phyloP scores from a whole-genome alignment of 768 basidiomycete species.

The Cubamyces sp. region DNA sequence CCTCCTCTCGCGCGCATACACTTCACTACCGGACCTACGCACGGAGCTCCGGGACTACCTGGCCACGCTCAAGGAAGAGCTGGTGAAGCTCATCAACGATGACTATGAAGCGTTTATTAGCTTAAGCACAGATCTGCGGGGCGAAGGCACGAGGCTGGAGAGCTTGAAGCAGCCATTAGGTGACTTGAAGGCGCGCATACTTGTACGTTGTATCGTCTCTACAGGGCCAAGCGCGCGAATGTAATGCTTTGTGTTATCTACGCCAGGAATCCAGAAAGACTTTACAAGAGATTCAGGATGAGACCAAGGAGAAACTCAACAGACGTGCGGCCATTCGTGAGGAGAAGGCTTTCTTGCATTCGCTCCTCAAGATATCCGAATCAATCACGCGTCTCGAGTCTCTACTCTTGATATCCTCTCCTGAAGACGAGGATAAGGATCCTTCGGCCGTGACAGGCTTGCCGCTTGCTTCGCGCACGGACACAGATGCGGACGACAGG shows the following conservation, averaged over 20 bases:
- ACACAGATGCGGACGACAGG: constrained; percentile 44
- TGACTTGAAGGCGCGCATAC: constrained; percentile 64
- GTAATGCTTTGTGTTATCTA: background rate
- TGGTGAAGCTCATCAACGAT: constrained; percentile 94
- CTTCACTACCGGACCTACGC: constrained; percentile 86
- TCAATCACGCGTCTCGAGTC: constrained; percentile 87
- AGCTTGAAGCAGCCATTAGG: constrained; percentile 70
- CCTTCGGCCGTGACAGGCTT: constrained; percentile 40
- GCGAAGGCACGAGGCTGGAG: constrained; percentile 76
- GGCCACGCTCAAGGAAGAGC: constrained; percentile 83
- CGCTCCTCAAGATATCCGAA: constrained; percentile 92
- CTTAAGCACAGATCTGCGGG: constrained; percentile 88
- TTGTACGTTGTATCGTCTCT: constrained; percentile 49
- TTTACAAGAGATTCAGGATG: constrained; percentile 68
- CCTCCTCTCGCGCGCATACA: constrained; percentile 82
- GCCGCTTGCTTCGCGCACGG: constrained; percentile 40
- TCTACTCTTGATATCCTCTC: constrained; percentile 70
- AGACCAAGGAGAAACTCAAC: constrained; percentile 77
- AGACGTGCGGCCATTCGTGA: constrained; percentile 79
- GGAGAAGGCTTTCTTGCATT: constrained; percentile 85
- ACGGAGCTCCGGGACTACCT: constrained; percentile 87
- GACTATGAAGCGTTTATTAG: constrained; percentile 99
- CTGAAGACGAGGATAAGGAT: constrained; percentile 46
- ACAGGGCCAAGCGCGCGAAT: background rate
- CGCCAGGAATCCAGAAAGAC: constrained; percentile 64